These are phyloP conservation scores for Sclerotinia trifoliorum DNA, from an alignment of 2,329 filamentous ascomycete genomes.

Conservation along the genomic window DNA sequence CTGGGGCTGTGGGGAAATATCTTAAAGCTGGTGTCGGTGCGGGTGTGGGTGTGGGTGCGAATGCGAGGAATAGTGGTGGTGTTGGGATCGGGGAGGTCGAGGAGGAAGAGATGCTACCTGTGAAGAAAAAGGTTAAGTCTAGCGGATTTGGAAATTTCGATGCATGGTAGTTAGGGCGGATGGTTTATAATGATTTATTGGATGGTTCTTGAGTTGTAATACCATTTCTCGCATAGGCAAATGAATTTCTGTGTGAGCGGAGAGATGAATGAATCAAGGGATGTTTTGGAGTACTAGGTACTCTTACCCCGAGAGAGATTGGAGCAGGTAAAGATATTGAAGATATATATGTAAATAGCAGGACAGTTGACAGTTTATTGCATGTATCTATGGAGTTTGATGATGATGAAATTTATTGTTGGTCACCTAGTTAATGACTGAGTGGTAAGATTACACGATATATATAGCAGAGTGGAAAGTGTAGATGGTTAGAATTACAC, in stretches of 20 bases:
- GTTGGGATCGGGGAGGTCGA: conserved; percentile 54
- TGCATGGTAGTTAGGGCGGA: conserved; percentile 60
- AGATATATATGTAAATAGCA: neutral
- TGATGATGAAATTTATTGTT: neutral
- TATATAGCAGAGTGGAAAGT: neutral
- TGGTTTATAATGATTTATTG: neutral
- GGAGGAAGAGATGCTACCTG: conserved; percentile 71
- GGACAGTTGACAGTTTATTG: neutral
- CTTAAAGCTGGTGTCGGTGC: conserved; percentile 55
- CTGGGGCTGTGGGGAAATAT: conserved; percentile 72
- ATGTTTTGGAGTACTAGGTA: neutral
- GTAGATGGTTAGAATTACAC: too few species aligned
- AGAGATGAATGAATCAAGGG: too few species aligned
- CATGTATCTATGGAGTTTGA: neutral
- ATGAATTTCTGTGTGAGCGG: neutral
- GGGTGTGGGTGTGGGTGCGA: too few species aligned
- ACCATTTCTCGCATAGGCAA: neutral
- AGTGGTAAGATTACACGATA: neutral
- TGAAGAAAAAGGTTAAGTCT: conserved; percentile 75
- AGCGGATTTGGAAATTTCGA: conserved; percentile 95
- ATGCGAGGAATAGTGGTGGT: conserved; percentile 43
- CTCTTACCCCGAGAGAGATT: neutral
- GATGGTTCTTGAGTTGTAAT: neutral
- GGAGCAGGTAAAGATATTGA: neutral
- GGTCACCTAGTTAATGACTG: neutral